These are phyloP conservation scores for Dothistroma pini DNA, from an alignment of 2,329 filamentous ascomycete species.

Conservation along the genomic window DNA sequence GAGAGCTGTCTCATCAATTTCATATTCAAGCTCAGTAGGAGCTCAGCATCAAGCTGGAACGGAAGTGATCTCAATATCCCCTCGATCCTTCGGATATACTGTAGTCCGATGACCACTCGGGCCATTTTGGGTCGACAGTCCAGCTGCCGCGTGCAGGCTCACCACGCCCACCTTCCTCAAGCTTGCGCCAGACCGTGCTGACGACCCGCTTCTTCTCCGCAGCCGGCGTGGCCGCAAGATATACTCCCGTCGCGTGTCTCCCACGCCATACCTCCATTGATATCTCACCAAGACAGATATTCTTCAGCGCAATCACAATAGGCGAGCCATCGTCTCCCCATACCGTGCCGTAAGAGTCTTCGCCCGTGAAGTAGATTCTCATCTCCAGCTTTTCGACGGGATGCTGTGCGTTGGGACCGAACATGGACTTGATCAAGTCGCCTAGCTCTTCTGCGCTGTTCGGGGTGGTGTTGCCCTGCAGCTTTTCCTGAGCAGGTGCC, in stretches of 20 bases:
- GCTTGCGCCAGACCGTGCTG: slow-evolving; percentile 32
- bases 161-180: slow-evolving; percentile 28
- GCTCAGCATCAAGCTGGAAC: neutral
- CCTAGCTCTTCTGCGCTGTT: slow-evolving; percentile 33
- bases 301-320: slow-evolving; percentile 36
- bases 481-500: slow-evolving; percentile 5
- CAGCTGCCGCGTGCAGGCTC: slow-evolving; percentile 30
- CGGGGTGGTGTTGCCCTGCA: slow-evolving; percentile 20
- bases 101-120: slow-evolving; percentile 22
- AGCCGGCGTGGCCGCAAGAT: slow-evolving; percentile 23
- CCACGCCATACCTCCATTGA: slow-evolving; percentile 36
- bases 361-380: slow-evolving; percentile 41
- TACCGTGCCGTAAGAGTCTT: slow-evolving; percentile 36
- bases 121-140: slow-evolving; percentile 33
- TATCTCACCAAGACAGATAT: slow-evolving; percentile 39
- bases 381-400: slow-evolving; percentile 36
- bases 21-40: neutral
- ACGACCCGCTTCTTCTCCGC: slow-evolving; percentile 24
- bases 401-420: slow-evolving; percentile 27
- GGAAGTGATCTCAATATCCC: slow-evolving; percentile 9
- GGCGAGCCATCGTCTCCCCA: slow-evolving; percentile 41
- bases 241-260: slow-evolving; percentile 32
- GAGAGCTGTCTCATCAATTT: too few species aligned
- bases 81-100: slow-evolving; percentile 8
- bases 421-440: slow-evolving; percentile 33